phyloP scores from a whole-genome alignment of 805 yeast genomes.

The Clavispora fructus region DNA sequence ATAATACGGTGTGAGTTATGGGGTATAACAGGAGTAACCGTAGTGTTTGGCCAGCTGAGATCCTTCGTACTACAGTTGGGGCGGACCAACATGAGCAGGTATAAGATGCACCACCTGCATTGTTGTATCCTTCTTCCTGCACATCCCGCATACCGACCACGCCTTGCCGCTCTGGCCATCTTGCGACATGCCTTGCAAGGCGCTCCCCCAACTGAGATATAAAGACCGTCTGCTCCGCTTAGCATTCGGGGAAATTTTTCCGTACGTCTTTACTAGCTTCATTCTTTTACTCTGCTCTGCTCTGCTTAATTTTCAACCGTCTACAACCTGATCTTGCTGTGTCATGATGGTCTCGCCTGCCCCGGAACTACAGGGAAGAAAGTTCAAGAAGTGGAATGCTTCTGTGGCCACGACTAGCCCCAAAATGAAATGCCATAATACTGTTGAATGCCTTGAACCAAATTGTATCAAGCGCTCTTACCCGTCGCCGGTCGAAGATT shows the following conservation, averaged over 20 bases:
- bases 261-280: too few species aligned
- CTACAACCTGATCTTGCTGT: neutral
- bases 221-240: neutral
- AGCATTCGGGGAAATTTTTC: neutral
- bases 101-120: neutral
- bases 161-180: conserved; percentile 1
- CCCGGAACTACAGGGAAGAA: neutral
- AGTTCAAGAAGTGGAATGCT: neutral
- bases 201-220: neutral
- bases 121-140: neutral
- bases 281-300: neutral
- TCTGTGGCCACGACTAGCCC: neutral
- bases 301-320: neutral
- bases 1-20: too few species aligned
- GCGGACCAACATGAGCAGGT: neutral
- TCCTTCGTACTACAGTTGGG: neutral
- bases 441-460: neutral
- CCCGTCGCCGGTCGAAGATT: conserved; percentile 1
- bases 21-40: too few species aligned
- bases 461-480: neutral
- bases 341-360: neutral
- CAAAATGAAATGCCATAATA: neutral
- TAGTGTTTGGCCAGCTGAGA: too few species aligned
- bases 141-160: neutral
- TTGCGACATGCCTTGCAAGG: neutral